Conservation (phyloP, 2,329 filamentous ascomycete genomes). For the Gremmenia infestans region DNA sequence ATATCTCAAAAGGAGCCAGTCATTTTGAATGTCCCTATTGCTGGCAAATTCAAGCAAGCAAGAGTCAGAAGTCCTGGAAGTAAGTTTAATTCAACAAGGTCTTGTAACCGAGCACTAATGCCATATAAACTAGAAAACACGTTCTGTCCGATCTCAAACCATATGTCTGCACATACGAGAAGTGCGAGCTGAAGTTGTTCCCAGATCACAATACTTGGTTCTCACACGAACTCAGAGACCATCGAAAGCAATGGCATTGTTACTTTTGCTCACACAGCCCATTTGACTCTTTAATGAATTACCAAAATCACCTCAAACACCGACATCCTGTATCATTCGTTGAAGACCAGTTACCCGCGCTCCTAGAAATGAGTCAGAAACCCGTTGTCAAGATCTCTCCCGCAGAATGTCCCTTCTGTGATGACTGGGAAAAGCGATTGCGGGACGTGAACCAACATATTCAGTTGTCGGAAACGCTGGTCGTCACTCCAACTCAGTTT, state of each 20-base stretch:
- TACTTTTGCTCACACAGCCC: constrained; percentile 15
- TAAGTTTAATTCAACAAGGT: constrained; percentile 5
- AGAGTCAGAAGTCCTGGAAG: constrained; percentile 21
- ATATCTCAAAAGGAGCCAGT: constrained; percentile 3
- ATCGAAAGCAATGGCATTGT: constrained; percentile 24
- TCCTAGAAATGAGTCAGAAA: constrained; percentile 15
- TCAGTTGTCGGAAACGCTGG: neutral
- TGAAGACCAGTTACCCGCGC: constrained; percentile 8
- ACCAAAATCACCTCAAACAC: constrained; percentile 5
- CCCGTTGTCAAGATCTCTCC: constrained; percentile 10
- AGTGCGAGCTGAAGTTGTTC: constrained; percentile 27
- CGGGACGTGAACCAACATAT: constrained; percentile 8
- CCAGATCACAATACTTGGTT: constrained; percentile 26
- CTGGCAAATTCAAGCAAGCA: constrained; percentile 14
- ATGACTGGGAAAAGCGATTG: constrained; percentile 24
- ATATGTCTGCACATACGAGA: constrained; percentile 30
- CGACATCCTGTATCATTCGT: constrained; percentile 8
- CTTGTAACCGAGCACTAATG: neutral
- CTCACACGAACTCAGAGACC: constrained; percentile 25
- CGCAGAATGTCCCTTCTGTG: constrained; percentile 27
- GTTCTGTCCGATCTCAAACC: constrained; percentile 29
- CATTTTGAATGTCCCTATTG: constrained; percentile 16
- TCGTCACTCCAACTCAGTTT: constrained; percentile 14
- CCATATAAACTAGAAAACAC: constrained; percentile 20
- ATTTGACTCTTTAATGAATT: constrained; percentile 1